A percentile compares a stretch with the other conserved stretches of the same genome.
Evolutionary conservation across 2,329 filamentous ascomycete species (phyloP).

Genomic region (Ophiostoma angusticollis): DNA sequence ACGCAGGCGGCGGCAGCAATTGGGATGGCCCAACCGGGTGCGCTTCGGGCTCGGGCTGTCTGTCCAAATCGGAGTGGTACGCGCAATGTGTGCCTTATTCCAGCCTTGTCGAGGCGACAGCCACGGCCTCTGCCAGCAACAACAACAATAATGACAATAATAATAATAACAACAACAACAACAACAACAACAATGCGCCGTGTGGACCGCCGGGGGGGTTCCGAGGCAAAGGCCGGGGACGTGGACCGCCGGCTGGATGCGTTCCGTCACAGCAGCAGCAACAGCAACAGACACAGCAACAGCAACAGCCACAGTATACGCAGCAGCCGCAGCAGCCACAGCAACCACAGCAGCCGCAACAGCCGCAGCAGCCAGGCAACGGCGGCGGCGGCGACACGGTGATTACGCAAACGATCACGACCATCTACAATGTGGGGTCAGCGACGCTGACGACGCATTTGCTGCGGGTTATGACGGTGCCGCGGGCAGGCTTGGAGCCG

Average conservation of each 20-base stretch:
- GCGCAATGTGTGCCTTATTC: slow-evolving; percentile 4
- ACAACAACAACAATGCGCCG: no score
- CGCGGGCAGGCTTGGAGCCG: no score
- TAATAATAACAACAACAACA: background rate
- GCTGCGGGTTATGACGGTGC: background rate
- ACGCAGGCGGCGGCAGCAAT: slow-evolving; percentile 8
- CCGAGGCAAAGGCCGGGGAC: no score
- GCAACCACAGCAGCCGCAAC: background rate
- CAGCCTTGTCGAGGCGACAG: background rate
- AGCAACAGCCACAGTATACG: background rate
- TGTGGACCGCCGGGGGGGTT: no score
- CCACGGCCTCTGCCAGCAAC: background rate
- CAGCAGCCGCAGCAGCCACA: background rate
- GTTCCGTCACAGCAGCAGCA: background rate
- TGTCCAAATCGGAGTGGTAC: slow-evolving; percentile 8
- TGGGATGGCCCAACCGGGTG: slow-evolving; percentile 9
- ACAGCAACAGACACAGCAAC: background rate
- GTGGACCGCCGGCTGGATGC: no score
- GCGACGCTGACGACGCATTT: background rate
- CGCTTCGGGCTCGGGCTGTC: slow-evolving; percentile 6
- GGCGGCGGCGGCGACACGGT: slow-evolving; percentile 4
- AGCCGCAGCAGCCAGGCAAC: no score
- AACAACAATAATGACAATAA: background rate
- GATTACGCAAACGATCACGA: slow-evolving; percentile 8
- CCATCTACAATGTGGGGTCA: slow-evolving; percentile 7